Evolutionary conservation across 1,139 yeast genomes (phyloP), one percentile per base, ranked within the genome.

Genomic region (Pichia sp.): DNA sequence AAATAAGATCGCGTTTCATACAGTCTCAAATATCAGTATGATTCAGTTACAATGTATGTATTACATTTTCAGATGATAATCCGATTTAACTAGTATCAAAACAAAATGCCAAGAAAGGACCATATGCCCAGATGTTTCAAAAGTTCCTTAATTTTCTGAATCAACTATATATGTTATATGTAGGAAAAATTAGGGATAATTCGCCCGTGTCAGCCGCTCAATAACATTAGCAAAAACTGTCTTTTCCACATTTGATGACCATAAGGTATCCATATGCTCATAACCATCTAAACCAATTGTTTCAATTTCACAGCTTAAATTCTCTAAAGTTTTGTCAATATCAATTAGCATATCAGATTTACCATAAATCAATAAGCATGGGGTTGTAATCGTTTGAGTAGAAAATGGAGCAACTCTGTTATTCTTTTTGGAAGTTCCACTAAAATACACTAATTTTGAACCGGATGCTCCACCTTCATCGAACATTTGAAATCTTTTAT

Each of bases 231-330:
- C 41, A 66, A 70, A 48, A 4, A 85, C 81, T 43, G 65, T 67
- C 4, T 71, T 70, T n/a, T 73, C 67, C 0, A 81, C 95, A 55
- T 86, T 89, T 29, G 68, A 62, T 0, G 96, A 95, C 97, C 97
- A 90, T 26, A 90, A 64, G 24, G 89, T 94, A 60, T 90, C 97
- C 57, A 90, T 71, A 62, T 90, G 97, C 40, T 94, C 92, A 61
- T 89, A 94, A 29, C 70, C 62, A 0, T 62, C 66, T 3, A 77
- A 70, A 3, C 74, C 69, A 22, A 69, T 61, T 0, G 69, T 58
- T 1, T 72, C 63, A 3, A 69, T 60, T 23, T 57, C 56, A 39
- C 60, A 59, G n/a, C 62, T 53, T 26, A 64, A 42, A 33, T 57
- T 56, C 29, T 57, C 56, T 26, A 53, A 32, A 0, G 68, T 61